Evolutionary conservation across 2,329 filamentous ascomycete species (phyloP).

Genomic region (Apiospora malaysiana): DNA sequence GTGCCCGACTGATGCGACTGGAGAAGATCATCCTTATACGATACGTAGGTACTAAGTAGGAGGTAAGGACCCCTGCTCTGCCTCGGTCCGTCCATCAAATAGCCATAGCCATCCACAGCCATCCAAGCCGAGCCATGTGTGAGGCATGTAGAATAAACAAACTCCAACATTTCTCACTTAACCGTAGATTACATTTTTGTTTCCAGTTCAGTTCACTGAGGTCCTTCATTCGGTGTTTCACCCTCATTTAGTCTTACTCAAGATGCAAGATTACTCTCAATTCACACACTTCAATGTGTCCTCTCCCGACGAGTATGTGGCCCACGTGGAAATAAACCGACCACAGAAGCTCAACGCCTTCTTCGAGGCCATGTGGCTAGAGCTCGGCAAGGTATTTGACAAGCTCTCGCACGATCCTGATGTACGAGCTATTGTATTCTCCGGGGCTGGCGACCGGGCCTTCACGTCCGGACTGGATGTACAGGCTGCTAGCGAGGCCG

Average conservation of each 20-base stretch:
- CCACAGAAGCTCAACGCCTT: conserved; percentile 90
- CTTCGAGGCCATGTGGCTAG: conserved; percentile 82
- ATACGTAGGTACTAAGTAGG: neutral
- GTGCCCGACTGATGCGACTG: neutral
- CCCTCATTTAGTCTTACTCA: conserved; percentile 17
- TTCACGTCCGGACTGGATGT: conserved; percentile 91
- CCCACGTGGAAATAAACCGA: conserved; percentile 92
- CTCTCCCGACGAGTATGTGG: conserved; percentile 75
- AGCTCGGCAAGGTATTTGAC: conserved; percentile 75
- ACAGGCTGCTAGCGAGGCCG: conserved; percentile 65
- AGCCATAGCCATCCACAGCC: neutral
- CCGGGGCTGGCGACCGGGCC: conserved; percentile 79
- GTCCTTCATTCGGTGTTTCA: neutral
- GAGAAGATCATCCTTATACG: neutral
- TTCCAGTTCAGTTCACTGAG: neutral
- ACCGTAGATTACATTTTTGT: neutral
- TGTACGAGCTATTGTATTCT: conserved; percentile 79
- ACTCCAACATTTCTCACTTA: neutral
- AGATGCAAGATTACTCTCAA: conserved; percentile 45
- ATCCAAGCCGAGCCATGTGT: neutral
- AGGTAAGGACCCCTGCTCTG: conserved; percentile 5
- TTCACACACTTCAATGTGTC: conserved; percentile 76
- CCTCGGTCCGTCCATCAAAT: conserved; percentile 11
- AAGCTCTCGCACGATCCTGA: conserved; percentile 73
- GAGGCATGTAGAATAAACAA: neutral